phyloP scores from a whole-genome alignment of 2,329 filamentous ascomycete genomes.

The Colletotrichum liaoningense region DNA sequence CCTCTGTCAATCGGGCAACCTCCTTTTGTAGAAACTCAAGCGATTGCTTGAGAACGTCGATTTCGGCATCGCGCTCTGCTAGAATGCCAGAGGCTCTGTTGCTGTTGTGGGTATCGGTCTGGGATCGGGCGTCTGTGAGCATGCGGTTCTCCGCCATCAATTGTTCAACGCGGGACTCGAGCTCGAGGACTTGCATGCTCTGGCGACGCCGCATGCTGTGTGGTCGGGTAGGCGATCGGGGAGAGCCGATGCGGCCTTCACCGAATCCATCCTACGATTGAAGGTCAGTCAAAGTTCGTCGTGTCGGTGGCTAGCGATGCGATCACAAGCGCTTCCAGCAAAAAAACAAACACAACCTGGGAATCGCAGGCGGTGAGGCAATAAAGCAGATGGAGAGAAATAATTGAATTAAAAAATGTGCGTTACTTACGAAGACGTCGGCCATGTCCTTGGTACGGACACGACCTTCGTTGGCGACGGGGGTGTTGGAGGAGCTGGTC shows the following conservation, averaged over 20 bases:
- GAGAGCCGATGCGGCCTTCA: constrained; percentile 86
- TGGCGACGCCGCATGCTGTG: constrained; percentile 96
- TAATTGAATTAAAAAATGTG: constrained; percentile 19
- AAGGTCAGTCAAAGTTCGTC: constrained; percentile 26
- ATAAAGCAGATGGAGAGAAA: background rate
- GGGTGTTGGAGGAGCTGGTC: constrained; percentile 58
- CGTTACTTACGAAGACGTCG: constrained; percentile 88
- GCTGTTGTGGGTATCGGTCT: constrained; percentile 74
- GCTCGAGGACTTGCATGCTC: constrained; percentile 96
- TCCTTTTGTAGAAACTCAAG: constrained; percentile 86
- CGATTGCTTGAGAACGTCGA: constrained; percentile 82
- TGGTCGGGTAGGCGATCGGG: constrained; percentile 91
- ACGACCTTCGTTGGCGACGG: constrained; percentile 88
- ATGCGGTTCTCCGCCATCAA: constrained; percentile 86
- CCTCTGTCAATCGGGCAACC: constrained; percentile 81
- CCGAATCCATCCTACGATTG: constrained; percentile 85
- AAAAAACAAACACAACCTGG: background rate
- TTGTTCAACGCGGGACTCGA: constrained; percentile 87
- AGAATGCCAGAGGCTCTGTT: constrained; percentile 77
- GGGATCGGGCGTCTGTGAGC: constrained; percentile 69
- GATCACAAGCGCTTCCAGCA: background rate
- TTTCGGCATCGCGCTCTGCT: constrained; percentile 86
- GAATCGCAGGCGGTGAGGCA: background rate
- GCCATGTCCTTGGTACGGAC: constrained; percentile 87
- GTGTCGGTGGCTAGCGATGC: constrained; percentile 10